Evolutionary conservation across 306 rosid species (phyloP).

Genomic region (peach (Prunus persica)): Prunus_persica_NCBIv2 NC_034009.1:33726501-33727000

Average conservation of each 20-base stretch:
- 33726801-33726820: conserved; percentile 36
- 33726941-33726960: background rate
- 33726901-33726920: background rate
- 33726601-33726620: conserved; percentile 24
- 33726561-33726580: background rate
- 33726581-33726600: background rate
- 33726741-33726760: conserved; percentile 26
- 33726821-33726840: background rate
- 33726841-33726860: conserved; percentile 2
- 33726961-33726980: background rate
- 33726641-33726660: conserved; percentile 47
- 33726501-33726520: conserved; percentile 81
- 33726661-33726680: conserved; percentile 53
- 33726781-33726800: background rate
- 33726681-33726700: conserved; percentile 50
- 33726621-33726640: conserved; percentile 37
- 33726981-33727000: conserved; percentile 14
- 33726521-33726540: conserved; percentile 19
- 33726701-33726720: conserved; percentile 28
- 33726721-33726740: conserved; percentile 47
- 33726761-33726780: background rate
- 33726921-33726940: background rate
- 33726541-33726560: conserved; percentile 15
- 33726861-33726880: background rate
- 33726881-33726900: background rate